Conservation (phyloP, 805 yeast species). For the Cyberlindnera galapagoensis region DNA sequence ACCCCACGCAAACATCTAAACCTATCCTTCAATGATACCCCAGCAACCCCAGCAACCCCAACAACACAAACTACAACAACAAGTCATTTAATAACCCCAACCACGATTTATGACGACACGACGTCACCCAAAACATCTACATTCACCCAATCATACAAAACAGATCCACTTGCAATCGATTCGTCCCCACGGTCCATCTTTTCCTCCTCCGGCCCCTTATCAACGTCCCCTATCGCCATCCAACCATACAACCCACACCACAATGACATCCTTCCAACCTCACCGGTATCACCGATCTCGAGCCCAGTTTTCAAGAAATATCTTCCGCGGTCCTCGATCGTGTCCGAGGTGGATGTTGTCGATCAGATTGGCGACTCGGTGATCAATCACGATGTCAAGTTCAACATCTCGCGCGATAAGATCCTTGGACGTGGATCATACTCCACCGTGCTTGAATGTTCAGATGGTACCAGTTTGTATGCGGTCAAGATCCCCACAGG, state of each 20-base stretch:
- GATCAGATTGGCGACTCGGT: conserved; percentile 7
- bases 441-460: conserved; percentile 15
- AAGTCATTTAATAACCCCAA: too few relatives aligned
- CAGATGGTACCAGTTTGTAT: background rate
- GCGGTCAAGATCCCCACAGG: conserved; percentile 20
- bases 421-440: conserved; percentile 17
- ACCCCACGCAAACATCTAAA: conserved; percentile 1
- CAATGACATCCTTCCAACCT: background rate
- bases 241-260: too few relatives aligned
- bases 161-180: conserved; percentile 1
- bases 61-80: too few relatives aligned
- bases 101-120: background rate
- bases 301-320: conserved; percentile 1
- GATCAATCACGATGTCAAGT: conserved; percentile 6
- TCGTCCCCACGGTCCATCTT: conserved; percentile 2
- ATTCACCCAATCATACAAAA: conserved; percentile 2
- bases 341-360: conserved; percentile 2
- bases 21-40: background rate
- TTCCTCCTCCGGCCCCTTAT: too few relatives aligned
- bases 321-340: conserved; percentile 1
- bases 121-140: background rate
- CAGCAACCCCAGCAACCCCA: background rate
- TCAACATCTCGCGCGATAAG: conserved; percentile 1
- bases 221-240: too few relatives aligned
- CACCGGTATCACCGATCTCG: conserved; percentile 1